These are phyloP conservation scores for Coniferiporia sulphurascens DNA, from an alignment of 1,284 basidiomycete species.

Conservation along the genomic window DNA sequence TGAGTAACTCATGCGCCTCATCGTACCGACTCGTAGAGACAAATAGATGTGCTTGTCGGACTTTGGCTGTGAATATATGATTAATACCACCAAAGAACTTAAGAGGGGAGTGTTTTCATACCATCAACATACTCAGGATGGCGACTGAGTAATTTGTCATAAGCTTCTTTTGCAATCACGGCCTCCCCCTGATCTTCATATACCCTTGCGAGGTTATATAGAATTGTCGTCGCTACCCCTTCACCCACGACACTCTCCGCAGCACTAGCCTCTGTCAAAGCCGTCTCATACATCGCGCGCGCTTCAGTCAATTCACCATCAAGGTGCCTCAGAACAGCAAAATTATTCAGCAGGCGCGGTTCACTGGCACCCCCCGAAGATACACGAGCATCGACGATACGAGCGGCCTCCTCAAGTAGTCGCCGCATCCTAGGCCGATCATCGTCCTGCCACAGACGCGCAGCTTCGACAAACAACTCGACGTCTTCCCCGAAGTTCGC, in stretches of 20 bases:
- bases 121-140: constrained; percentile 95
- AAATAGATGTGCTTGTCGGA: constrained; percentile 80
- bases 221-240: constrained; percentile 70
- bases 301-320: constrained; percentile 60
- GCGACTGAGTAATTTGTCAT: constrained; percentile 74
- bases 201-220: constrained; percentile 86
- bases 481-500: constrained; percentile 68
- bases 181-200: constrained; percentile 80
- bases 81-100: not conserved
- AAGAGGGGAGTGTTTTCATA: constrained; percentile 34
- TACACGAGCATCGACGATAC: constrained; percentile 49
- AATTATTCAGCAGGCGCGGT: constrained; percentile 76
- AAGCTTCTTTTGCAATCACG: constrained; percentile 73
- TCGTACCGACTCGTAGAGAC: constrained; percentile 62
- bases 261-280: constrained; percentile 52
- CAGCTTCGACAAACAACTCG: constrained; percentile 84
- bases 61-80: constrained; percentile 60
- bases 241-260: constrained; percentile 52
- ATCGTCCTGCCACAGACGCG: constrained; percentile 81
- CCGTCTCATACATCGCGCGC: constrained; percentile 58
- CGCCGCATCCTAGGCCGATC: constrained; percentile 67
- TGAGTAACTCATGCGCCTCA: constrained; percentile 82
- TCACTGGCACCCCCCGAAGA: constrained; percentile 46
- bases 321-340: constrained; percentile 73
- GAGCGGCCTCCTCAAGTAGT: constrained; percentile 69